Percentiles rank a stretch among this genome's conserved stretches.
phyloP scores from a whole-genome alignment of 371 early-diverging fungal genomes.

The Quaeritorhiza haematococci region DNA sequence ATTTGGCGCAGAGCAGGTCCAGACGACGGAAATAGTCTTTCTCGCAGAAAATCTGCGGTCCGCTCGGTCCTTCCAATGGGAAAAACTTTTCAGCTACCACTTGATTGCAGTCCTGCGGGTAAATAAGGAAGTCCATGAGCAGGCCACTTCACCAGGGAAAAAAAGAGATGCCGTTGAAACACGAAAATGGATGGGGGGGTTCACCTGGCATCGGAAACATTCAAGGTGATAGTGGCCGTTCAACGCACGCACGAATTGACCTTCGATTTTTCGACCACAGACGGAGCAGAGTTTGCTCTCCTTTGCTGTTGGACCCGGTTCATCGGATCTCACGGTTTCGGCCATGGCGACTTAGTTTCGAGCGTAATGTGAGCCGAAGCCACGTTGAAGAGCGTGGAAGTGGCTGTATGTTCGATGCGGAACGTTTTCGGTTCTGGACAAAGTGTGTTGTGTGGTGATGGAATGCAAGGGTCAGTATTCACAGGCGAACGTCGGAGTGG shows the following conservation, averaged over 20 bases:
- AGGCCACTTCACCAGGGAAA: background rate
- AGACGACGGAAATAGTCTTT: conserved; percentile 84
- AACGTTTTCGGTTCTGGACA: too few species aligned
- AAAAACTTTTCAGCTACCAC: conserved; percentile 88
- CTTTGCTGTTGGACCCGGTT: background rate
- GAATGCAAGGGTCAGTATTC: too few species aligned
- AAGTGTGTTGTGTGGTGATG: too few species aligned
- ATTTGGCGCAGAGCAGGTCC: conserved; percentile 79
- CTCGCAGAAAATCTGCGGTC: conserved; percentile 73
- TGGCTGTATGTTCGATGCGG: too few species aligned
- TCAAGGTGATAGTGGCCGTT: conserved; percentile 83
- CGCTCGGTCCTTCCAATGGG: conserved; percentile 60
- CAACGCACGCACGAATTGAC: conserved; percentile 87
- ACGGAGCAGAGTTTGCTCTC: conserved; percentile 29
- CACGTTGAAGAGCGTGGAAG: background rate
- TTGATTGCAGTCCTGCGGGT: conserved; percentile 72
- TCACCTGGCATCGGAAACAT: conserved; percentile 90
- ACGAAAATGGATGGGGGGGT: too few species aligned
- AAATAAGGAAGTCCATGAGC: background rate
- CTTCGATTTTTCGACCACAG: conserved; percentile 53
- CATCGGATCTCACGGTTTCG: background rate
- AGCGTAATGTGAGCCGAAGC: too few species aligned
- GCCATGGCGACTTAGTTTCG: background rate
- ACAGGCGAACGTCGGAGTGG: too few species aligned
- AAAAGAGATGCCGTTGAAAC: background rate